Percentiles rank a stretch among this genome's conserved stretches.
These are phyloP conservation scores for Xylariaceae sp. DNA, from an alignment of 2,329 filamentous ascomycete species.

Conservation along the genomic window DNA sequence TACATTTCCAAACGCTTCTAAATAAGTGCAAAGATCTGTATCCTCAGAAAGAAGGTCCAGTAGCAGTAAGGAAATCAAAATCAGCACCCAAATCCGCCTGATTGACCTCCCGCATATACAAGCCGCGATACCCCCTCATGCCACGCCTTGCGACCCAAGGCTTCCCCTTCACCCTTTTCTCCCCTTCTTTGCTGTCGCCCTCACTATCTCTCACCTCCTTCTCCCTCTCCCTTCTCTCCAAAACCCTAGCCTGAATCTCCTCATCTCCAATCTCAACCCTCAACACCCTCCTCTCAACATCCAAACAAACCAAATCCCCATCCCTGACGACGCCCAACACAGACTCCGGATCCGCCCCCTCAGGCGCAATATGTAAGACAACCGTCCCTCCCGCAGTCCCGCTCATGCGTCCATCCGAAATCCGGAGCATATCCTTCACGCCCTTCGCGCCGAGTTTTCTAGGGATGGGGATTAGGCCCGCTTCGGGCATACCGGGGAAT, in stretches of 20 bases:
- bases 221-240: conserved; percentile 51
- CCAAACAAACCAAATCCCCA: conserved; percentile 76
- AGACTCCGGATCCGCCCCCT: conserved; percentile 71
- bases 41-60: conserved; percentile 23
- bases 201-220: conserved; percentile 48
- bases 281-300: conserved; percentile 63
- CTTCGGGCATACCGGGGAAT: conserved; percentile 91
- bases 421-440: conserved; percentile 73
- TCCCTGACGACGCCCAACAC: conserved; percentile 73
- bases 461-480: conserved; percentile 59
- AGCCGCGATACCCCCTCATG: conserved; percentile 53
- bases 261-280: conserved; percentile 60
- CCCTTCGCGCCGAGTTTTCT: conserved; percentile 74
- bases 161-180: conserved; percentile 43
- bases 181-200: conserved; percentile 60
- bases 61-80: conserved; percentile 57
- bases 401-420: conserved; percentile 84
- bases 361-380: conserved; percentile 81
- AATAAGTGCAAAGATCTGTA: too few species aligned
- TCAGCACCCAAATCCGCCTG: conserved; percentile 57
- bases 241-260: conserved; percentile 61
- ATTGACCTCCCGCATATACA: conserved; percentile 58
- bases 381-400: conserved; percentile 88
- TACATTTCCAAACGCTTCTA: too few species aligned
- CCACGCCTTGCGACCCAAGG: conserved; percentile 35